Percentiles rank a stretch among this genome's conserved stretches.
Evolutionary conservation across 2,329 filamentous ascomycete genomes (phyloP).

Genomic region (Sclerotinia borealis): DNA sequence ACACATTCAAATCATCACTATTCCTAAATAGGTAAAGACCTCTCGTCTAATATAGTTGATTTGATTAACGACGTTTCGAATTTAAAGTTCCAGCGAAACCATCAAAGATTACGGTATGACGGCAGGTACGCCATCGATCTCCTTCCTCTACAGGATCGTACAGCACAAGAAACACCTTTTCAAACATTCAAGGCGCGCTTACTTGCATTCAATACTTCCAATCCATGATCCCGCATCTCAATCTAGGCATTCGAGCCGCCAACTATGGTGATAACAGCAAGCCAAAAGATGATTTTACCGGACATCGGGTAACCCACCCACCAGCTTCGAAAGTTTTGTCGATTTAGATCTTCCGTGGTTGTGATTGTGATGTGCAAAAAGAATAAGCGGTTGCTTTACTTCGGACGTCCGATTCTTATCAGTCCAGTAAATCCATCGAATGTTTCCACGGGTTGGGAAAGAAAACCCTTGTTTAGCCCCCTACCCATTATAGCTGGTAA

Average conservation of each 20-base stretch:
- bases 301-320: neutral
- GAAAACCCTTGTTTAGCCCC: neutral
- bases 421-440: neutral
- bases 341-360: neutral
- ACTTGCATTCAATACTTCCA: neutral
- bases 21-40: neutral
- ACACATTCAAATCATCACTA: neutral
- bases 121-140: neutral
- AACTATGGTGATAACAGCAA: neutral
- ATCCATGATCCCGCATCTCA: neutral
- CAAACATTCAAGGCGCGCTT: neutral
- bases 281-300: neutral
- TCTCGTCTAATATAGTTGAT: constrained; percentile 1
- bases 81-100: neutral
- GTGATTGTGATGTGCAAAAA: neutral
- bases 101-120: neutral
- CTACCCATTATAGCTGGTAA: neutral
- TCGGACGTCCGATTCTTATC: neutral
- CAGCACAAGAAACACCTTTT: neutral
- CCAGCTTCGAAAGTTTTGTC: neutral
- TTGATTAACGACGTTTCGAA: constrained; percentile 6
- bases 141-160: neutral
- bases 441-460: neutral
- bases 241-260: neutral
- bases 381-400: neutral